Evolutionary conservation across 1,284 basidiomycete species (phyloP), one percentile per base, ranked within the genome.

Genomic region (Ustilago bromivora): DNA sequence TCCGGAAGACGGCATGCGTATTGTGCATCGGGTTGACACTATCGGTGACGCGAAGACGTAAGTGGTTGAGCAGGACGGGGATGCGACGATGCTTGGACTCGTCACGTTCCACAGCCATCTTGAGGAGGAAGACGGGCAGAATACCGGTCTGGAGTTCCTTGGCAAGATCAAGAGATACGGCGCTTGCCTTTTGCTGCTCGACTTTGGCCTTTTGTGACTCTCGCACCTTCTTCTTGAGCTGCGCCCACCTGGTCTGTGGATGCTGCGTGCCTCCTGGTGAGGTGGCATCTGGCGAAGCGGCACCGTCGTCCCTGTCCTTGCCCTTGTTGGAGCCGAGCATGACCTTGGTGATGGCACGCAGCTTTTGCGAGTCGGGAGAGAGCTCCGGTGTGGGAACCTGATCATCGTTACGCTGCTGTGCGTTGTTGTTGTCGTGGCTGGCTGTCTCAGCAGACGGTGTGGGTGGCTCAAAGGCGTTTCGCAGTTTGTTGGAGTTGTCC

Each of bases 81-180:
- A 98, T 90, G 36, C 95, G 91, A 43, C 94, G 90, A 68, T 92
- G 90, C 9, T 90, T 92, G 78, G 92, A 91, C 87, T 98, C 96
- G 85, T 98, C 96, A 38, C 93, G 90, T 83, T 98, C 95, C 63
- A 98, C 90, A 91, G 93, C 94, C 78, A 98, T 91, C 57, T 93
- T 92, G 57, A 96, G 88, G 57, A 84, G 69, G 47, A 78, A 78
- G 57, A 78, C 76, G 2, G 76, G 76, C 40, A 78, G 38, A 35
- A 78, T 69, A 49, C 76, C 78, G 10, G 78, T 74, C 52, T 77
- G 74, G 3, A 79, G 71, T 55, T 79, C 78, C 46, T 71, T 79
- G 32, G 74, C 69, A 3, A 79, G 64, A 36, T 77, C 74, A 38
- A 79, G 60, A 4, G 34, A 36, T 56, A 63, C 55, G 31, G 78